Conservation (phyloP, 2,329 filamentous ascomycete genomes). For the Fonsecaea multimorphosa region DNA sequence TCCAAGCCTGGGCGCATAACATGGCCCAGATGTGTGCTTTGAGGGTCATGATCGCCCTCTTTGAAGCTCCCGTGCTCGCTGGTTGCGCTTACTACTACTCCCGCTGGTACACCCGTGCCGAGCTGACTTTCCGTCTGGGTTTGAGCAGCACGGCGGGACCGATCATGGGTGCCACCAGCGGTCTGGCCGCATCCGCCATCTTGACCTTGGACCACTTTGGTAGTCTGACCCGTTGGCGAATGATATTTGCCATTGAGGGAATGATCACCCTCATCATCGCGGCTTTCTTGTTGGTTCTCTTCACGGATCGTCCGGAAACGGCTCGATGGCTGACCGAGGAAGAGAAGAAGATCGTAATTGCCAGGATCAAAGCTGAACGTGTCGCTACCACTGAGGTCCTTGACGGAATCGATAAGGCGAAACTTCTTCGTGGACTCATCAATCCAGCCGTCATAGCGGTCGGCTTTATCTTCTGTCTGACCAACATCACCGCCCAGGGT, state of each 20-base stretch:
- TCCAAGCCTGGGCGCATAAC: conserved; percentile 68
- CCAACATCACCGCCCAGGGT: conserved; percentile 74
- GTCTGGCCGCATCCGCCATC: conserved; percentile 69
- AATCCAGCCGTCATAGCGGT: conserved; percentile 66
- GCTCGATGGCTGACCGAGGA: conserved; percentile 69
- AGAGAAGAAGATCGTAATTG: conserved; percentile 70
- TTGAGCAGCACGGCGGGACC: conserved; percentile 75
- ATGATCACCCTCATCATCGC: conserved; percentile 65
- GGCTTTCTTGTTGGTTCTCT: conserved; percentile 66
- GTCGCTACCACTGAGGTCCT: conserved; percentile 67
- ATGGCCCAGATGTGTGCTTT: conserved; percentile 63
- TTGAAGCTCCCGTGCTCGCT: conserved; percentile 73
- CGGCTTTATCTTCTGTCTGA: conserved; percentile 65
- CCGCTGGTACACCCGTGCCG: conserved; percentile 66
- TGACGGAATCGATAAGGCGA: conserved; percentile 66
- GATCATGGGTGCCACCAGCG: conserved; percentile 73
- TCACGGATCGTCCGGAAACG: conserved; percentile 72
- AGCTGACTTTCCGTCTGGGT: conserved; percentile 70
- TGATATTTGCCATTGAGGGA: conserved; percentile 76
- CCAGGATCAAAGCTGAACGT: conserved; percentile 72
- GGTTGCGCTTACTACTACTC: conserved; percentile 71
- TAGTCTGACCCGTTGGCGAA: conserved; percentile 64
- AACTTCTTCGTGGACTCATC: conserved; percentile 67
- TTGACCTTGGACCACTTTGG: conserved; percentile 66
- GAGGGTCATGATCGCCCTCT: conserved; percentile 66